Percentiles rank a stretch among this genome's conserved stretches.
Evolutionary conservation across 2,329 filamentous ascomycete species (phyloP).

Genomic region (Hypoxylon sp.): DNA sequence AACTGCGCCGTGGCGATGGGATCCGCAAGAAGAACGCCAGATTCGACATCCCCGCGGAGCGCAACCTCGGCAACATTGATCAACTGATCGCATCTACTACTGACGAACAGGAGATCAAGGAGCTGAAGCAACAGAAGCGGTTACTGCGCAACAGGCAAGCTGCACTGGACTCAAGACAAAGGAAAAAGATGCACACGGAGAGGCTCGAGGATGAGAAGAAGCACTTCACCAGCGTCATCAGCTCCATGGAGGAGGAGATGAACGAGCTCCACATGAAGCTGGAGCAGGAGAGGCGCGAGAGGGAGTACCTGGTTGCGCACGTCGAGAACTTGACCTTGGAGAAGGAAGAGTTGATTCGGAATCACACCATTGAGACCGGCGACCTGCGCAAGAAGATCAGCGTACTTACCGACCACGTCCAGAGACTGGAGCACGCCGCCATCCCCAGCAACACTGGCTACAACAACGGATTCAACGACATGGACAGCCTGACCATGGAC

Average conservation of each 20-base stretch:
- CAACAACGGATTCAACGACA: constrained; percentile 80
- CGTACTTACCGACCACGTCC: constrained; percentile 80
- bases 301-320: constrained; percentile 81
- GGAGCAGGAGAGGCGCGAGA: constrained; percentile 79
- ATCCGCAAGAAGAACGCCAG: constrained; percentile 99
- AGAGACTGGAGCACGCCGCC: constrained; percentile 77
- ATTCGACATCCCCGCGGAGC: constrained; percentile 95
- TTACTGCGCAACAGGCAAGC: constrained; percentile 95
- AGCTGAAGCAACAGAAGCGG: constrained; percentile 98
- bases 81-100: constrained; percentile 88
- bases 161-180: constrained; percentile 94
- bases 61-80: constrained; percentile 95
- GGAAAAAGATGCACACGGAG: constrained; percentile 98
- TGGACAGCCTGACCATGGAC: constrained; percentile 87
- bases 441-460: constrained; percentile 74
- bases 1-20: constrained; percentile 83
- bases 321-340: constrained; percentile 84
- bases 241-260: constrained; percentile 83
- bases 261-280: constrained; percentile 76
- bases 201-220: constrained; percentile 98
- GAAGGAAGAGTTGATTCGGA: constrained; percentile 91
- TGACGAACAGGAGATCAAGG: constrained; percentile 94
- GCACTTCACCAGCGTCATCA: constrained; percentile 83
- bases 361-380: constrained; percentile 90
- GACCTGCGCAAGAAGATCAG: constrained; percentile 94